Evolutionary conservation across 1,284 basidiomycete species (phyloP), one percentile per base, ranked within the genome.

Genomic region (Cerioporus squamosus): DNA sequence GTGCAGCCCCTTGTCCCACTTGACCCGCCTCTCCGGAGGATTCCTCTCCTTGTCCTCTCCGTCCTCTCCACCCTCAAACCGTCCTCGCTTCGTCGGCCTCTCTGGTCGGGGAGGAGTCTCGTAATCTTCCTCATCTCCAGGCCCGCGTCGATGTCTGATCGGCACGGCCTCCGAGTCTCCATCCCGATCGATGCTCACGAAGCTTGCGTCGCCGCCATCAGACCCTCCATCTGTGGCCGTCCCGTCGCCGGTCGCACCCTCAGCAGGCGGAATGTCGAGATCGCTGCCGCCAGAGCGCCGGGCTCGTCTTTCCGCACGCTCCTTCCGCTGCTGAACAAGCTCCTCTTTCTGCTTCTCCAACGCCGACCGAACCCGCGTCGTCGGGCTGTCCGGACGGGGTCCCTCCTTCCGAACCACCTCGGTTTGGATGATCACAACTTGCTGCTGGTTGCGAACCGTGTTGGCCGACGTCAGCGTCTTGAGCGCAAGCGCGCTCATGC

Each of bases 61-160:
- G 48, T 76, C 72, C 56, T 69, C 72, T 44, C 61, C 71, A 5
- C 72, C 75, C 46, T 77, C 78, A 53, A 79, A 70, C 57, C 74
- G 71, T 52, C 73, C 65, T 53, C 67, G 62, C 75, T 74, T 70
- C 47, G 49, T 38, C 14, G 71, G 70, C 55, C 72, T 74, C 38
- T 77, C 77, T 23, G 79, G 69, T 59, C 75, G 75, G 49, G 77
- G 76, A 0, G 86, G 91, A 2, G 88, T 89, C 68, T 81, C 80
- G 66, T 91, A 95, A 63, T 93, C 92, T 65, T 90, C 91, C 38
- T 93, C 91, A 18, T 94, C 93, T 1, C 93, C 91, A 5, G 91
- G 84, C 10, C 87, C 89, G 65, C 85, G 74, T 53, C 72, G 73
- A 75, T 91, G 87, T 46, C 68, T 70, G 47, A 55, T 20, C 10